phyloP scores from a whole-genome alignment of 306 rosid genomes.

The Castanopsis chinensis region DNA sequence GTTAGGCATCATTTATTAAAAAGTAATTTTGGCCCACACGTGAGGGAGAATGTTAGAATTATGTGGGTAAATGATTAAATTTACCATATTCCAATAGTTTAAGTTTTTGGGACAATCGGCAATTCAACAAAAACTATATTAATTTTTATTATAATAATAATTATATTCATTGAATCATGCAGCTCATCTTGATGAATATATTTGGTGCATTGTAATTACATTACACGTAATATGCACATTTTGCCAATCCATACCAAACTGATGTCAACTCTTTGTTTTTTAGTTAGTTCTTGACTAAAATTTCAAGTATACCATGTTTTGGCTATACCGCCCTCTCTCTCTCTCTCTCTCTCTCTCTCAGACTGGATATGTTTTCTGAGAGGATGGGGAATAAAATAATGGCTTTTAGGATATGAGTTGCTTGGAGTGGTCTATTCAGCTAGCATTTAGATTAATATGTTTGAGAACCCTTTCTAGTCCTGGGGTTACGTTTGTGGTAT shows the following conservation, averaged over 20 bases:
- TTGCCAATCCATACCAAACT: neutral
- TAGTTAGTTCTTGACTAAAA: neutral
- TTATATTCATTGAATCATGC: neutral
- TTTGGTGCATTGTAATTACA: neutral
- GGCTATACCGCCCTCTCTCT: neutral
- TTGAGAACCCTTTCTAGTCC: neutral
- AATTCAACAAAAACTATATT: too few relatives aligned
- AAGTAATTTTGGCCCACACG: too few relatives aligned
- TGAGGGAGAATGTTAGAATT: too few relatives aligned
- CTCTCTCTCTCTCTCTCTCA: too few relatives aligned
- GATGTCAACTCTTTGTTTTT: neutral
- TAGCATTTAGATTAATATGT: neutral
- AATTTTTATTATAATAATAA: too few relatives aligned
- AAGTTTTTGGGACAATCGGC: too few relatives aligned
- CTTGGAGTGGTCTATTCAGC: neutral
- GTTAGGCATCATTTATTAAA: too few relatives aligned
- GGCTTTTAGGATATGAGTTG: neutral
- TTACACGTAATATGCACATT: neutral
- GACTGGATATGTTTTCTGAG: neutral
- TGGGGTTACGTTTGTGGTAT: neutral
- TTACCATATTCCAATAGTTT: too few relatives aligned
- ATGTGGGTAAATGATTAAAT: too few relatives aligned
- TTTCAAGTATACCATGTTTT: neutral
- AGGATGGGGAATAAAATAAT: neutral
- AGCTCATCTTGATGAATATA: neutral